A percentile compares a stretch with the other conserved stretches of the same genome.
These are phyloP conservation scores for Zoysia japonica DNA, from an alignment of 176 grass and related monocot genomes.

Conservation along the genomic window DNA sequence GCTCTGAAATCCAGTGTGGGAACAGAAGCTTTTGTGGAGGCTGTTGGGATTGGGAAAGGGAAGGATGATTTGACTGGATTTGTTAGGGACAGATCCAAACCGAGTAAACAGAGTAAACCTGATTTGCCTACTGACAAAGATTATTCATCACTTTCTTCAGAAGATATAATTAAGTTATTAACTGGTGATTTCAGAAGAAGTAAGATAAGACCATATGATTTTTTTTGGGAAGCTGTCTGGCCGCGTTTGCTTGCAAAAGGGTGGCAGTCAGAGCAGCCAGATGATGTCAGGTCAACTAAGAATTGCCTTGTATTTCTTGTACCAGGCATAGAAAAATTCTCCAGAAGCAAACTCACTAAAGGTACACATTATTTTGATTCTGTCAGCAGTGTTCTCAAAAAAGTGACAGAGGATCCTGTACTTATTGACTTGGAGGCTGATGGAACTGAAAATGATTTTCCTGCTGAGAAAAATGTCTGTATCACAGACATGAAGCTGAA, in stretches of 20 bases:
- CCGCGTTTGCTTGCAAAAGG: conserved; percentile 90
- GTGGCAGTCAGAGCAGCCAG: conserved; percentile 93
- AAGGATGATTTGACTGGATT: conserved; percentile 76
- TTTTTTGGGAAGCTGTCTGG: conserved; percentile 99
- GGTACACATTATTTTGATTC: conserved; percentile 94
- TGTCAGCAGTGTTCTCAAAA: conserved; percentile 79
- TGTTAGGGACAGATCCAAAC: conserved; percentile 60
- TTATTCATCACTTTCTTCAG: conserved; percentile 66
- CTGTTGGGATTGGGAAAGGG: conserved; percentile 74
- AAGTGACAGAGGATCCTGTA: conserved; percentile 60
- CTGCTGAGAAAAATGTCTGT: conserved; percentile 40
- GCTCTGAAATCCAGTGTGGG: conserved; percentile 73
- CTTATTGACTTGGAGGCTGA: conserved; percentile 74
- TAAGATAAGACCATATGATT: conserved; percentile 84
- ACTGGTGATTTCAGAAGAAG: conserved; percentile 95
- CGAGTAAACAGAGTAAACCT: conserved; percentile 28
- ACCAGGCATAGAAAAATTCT: conserved; percentile 73
- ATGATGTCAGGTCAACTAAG: conserved; percentile 67
- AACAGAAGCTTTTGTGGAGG: conserved; percentile 63
- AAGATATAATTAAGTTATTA: conserved; percentile 92
- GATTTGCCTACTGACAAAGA: conserved; percentile 87
- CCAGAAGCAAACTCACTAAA: conserved; percentile 69
- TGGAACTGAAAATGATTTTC: conserved; percentile 29
- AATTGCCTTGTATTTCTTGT: conserved; percentile 71
- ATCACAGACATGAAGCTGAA: conserved; percentile 35